A percentile compares a stretch with the other conserved stretches of the same genome.
phyloP scores from a whole-genome alignment of 139 green algal species.

The Auxenochlorella pyrenoidosa region DNA sequence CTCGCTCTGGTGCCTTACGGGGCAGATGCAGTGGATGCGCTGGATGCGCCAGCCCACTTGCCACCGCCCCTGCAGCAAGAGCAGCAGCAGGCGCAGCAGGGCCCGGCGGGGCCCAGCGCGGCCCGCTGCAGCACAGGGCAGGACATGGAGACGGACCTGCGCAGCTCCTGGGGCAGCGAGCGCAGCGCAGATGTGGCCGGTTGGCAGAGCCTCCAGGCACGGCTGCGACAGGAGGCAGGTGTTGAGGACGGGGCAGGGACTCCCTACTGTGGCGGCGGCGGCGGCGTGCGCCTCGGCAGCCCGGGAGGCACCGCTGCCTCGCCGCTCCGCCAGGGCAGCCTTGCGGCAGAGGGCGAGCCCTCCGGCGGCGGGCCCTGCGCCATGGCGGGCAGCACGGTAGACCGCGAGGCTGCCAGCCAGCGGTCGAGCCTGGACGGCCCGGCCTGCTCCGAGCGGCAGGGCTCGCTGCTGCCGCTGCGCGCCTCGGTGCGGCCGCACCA shows the following conservation, averaged over 20 bases:
- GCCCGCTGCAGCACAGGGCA: slow-evolving; percentile 33
- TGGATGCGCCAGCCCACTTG: neutral
- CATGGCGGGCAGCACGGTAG: neutral
- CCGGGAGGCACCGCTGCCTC: neutral
- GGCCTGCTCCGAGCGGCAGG: slow-evolving; percentile 28
- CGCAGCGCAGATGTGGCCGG: slow-evolving; percentile 15
- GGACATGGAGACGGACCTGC: slow-evolving; percentile 36
- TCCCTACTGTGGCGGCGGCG: neutral
- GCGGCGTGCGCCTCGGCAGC: neutral
- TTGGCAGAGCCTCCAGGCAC: slow-evolving; percentile 24
- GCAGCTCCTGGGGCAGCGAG: slow-evolving; percentile 33
- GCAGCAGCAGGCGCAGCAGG: neutral
- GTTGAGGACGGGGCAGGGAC: neutral
- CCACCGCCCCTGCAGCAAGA: neutral
- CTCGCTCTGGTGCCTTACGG: neutral
- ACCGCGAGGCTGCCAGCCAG: neutral
- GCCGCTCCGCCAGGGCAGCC: neutral
- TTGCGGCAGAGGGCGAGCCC: neutral
- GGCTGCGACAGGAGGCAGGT: neutral
- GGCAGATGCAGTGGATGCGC: neutral
- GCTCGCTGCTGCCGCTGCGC: slow-evolving; percentile 27
- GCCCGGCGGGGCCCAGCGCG: neutral
- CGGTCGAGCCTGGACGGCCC: slow-evolving; percentile 28
- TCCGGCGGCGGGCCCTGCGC: neutral
- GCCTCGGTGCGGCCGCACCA: neutral